Conservation (phyloP, 805 yeast genomes). For the Sugiyamaella americana region DNA sequence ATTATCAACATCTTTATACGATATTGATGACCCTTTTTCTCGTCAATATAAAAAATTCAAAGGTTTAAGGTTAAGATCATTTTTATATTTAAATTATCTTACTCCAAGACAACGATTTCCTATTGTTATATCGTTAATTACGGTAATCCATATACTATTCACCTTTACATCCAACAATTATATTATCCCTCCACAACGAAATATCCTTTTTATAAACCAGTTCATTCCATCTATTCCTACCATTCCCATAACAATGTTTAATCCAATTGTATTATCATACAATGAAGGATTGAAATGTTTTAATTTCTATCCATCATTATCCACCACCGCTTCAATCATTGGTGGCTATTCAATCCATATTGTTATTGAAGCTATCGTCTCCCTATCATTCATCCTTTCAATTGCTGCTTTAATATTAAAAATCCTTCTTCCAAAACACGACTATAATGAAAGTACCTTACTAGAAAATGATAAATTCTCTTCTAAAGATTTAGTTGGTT, state of each 20-base stretch:
- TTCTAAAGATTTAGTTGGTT: conserved; percentile 41
- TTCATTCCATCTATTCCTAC: not conserved
- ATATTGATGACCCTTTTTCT: not conserved
- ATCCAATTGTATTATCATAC: conserved; percentile 2
- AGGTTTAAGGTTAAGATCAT: conserved; percentile 6
- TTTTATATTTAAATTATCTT: conserved; percentile 20
- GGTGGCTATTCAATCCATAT: conserved; percentile 7
- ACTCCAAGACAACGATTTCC: conserved; percentile 9
- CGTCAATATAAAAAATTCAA: not conserved
- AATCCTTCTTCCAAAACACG: conserved; percentile 29
- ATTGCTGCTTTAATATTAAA: conserved; percentile 42
- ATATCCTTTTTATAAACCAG: too few relatives aligned
- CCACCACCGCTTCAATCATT: not conserved
- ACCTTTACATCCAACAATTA: too few relatives aligned
- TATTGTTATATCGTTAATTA: not conserved
- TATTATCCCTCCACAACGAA: too few relatives aligned
- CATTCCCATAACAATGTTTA: too few relatives aligned
- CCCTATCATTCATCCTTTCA: conserved; percentile 47
- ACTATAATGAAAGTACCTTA: not conserved
- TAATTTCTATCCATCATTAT: not conserved
- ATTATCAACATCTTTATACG: not conserved
- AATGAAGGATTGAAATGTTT: not conserved
- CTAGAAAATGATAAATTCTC: conserved; percentile 17
- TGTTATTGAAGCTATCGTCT: conserved; percentile 48
- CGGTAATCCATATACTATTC: conserved; percentile 3